Base-by-base conservation (phyloP, 148 eudicot species). In the Pouteria glomerata region DNA sequence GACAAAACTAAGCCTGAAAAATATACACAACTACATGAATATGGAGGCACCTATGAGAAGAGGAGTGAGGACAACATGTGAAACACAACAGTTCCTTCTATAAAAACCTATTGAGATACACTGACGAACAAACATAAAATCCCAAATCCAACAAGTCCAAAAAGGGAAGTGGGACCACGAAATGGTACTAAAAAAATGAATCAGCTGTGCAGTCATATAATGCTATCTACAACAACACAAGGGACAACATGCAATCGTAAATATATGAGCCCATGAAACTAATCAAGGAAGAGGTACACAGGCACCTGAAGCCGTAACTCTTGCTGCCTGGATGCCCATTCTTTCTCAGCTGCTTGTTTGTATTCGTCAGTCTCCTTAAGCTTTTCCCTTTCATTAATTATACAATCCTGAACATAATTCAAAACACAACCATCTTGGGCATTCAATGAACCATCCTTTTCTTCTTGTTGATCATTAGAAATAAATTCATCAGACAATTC, bases 321-420 rank as follows among this genome's bases (percentile, higher is more conserved):
- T 60, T 61, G 71, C 80, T 86, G 82, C 74, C 97, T 84, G 44
- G 93, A 71, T 78, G 83, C 91, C 91, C 71, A 80, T 68, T 91
- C 97, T 88, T 86, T 87, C 80, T 89, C 96, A 81, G 80, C 60
- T 50, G 96, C 97, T 66, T 79, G 89, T 70, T 89, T 89, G 71
- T 89, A 95, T 79, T 81, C 98, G 76, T 85, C 92, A 19, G 96
- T 95, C 84, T 95, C 93, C 87, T 95, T 95, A 3, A 83, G 84
- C 86, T 82, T 91, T 78, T 95, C 90, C 41, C 97, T 81, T 48
- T 89, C 80, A 50, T 34, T 79, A 70, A 91, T 78, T 21, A 91
- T 24, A 71, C 73, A 76, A 65, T 34, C 67, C 61, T 78, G 74
- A 31, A 18, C 73, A 41, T 57, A 12, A 56, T 33, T 27, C 18